These are phyloP conservation scores for Ogataea corticis DNA, from an alignment of 805 yeast genomes.

Conservation along the genomic window DNA sequence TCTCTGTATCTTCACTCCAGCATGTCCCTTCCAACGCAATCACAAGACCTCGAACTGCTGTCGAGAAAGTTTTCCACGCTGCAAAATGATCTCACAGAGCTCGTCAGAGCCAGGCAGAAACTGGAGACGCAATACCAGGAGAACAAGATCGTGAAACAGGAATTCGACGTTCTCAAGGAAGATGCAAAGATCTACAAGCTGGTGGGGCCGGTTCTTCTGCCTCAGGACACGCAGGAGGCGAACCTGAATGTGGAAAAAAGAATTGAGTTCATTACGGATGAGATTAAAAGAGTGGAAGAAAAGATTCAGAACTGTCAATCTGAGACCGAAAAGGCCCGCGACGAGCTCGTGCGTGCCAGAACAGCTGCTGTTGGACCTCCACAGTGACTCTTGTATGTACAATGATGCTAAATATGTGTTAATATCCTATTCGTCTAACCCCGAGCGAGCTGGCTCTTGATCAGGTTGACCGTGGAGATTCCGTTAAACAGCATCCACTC, in stretches of 20 bases:
- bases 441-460: conserved; percentile 67
- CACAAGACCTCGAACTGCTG: conserved; percentile 20
- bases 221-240: conserved; percentile 86
- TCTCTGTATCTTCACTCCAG: too few species aligned
- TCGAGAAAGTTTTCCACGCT: conserved; percentile 27
- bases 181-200: conserved; percentile 82
- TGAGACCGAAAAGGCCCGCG: conserved; percentile 60
- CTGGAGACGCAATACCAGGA: conserved; percentile 95
- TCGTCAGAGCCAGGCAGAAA: conserved; percentile 73
- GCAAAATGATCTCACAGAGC: conserved; percentile 41
- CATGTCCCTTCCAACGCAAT: not conserved
- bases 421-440: conserved; percentile 39
- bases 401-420: conserved; percentile 4
- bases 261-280: conserved; percentile 79
- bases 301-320: conserved; percentile 59
- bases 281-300: conserved; percentile 74
- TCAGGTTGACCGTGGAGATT: conserved; percentile 61
- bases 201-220: conserved; percentile 89
- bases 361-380: conserved; percentile 12
- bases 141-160: conserved; percentile 83
- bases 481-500: conserved; percentile 78
- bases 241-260: conserved; percentile 82
- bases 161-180: conserved; percentile 58
- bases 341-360: conserved; percentile 33
- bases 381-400: conserved; percentile 3